Evolutionary conservation across 805 yeast genomes (phyloP), one percentile per base, ranked within the genome.

Genomic region (Brettanomyces nanus): DNA sequence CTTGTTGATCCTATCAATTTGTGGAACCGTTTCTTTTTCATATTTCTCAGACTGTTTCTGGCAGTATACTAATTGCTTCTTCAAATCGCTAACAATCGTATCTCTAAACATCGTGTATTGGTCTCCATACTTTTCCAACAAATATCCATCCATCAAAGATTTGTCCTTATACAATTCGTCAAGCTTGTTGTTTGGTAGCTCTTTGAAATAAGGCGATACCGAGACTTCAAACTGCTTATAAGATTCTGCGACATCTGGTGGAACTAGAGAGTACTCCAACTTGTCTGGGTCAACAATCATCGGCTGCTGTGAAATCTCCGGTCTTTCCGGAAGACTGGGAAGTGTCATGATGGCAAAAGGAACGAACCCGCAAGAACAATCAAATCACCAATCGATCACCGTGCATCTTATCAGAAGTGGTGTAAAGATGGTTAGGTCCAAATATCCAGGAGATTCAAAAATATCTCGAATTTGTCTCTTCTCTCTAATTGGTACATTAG

Each of bases 61-160:
- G 1, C 74, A 64, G 27, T 56, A 63, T 7, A 44, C 48, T 9
- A 66, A 56, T 26, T 73, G 56, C 17, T 52, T 52, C 33, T 68
- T 69, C 18, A 70, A 49, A 23, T 58, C 62, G 31, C 54, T 53
- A 23, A 68, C 20, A 4, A 52, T 33, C 9, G 46, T 46, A 1
- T 25, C 22, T 3, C 41, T 32, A 2, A 54, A 27, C 3, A 29
- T 33, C 5, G 30, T 38, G 27, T 50, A 47, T 4, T 42, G 39
- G 5, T 51, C 42, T 4, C 31, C 31, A 18, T 37, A 43, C 6
- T 39, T 28, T 2, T 40, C 35, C 7, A 45, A 33, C 6, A 58
- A 25, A 28, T 47, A 49, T 2, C 56, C 52, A 18, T 39, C 38
- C 3, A 49, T 19, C 3, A 56, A 30, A 4, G 38, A 40, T 6